A percentile compares a stretch with the other conserved stretches of the same genome.
phyloP scores from a whole-genome alignment of 2,329 filamentous ascomycete genomes.

The Capronia coronata region DNA sequence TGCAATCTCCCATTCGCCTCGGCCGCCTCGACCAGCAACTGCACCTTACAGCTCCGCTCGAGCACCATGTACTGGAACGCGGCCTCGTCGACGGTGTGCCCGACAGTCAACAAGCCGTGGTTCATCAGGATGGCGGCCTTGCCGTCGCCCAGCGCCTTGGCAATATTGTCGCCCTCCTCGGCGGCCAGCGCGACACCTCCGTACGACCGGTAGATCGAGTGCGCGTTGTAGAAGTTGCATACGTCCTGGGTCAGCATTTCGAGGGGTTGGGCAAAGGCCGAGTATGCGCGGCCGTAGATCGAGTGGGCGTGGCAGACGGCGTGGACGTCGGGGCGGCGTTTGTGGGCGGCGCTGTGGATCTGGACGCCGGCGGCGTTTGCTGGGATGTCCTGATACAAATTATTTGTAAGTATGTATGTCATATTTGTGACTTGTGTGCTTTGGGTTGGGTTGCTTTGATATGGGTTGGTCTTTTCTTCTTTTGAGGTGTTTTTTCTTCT shows the following conservation, averaged over 20 bases:
- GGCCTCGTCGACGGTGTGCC: conserved; percentile 66
- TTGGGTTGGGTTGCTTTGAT: too few relatives aligned
- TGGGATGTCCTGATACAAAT: too few relatives aligned
- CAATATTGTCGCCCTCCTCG: conserved; percentile 61
- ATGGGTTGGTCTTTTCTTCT: too few relatives aligned
- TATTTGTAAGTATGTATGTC: too few relatives aligned
- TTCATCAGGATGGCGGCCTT: conserved; percentile 62
- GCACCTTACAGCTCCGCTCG: conserved; percentile 62
- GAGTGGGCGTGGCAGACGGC: conserved; percentile 65
- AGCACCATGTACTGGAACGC: conserved; percentile 63
- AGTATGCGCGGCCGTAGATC: conserved; percentile 62
- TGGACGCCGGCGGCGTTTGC: conserved; percentile 63
- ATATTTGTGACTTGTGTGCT: too few relatives aligned
- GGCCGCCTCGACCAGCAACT: too few relatives aligned
- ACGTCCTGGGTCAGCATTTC: conserved; percentile 58
- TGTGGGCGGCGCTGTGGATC: conserved; percentile 64
- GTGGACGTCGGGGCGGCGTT: conserved; percentile 57
- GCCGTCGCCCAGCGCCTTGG: conserved; percentile 54
- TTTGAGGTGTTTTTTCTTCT: too few relatives aligned
- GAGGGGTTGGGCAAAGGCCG: conserved; percentile 55
- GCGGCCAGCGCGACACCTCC: conserved; percentile 57
- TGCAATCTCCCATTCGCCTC: too few relatives aligned
- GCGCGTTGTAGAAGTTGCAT: conserved; percentile 41
- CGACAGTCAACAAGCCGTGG: conserved; percentile 66
- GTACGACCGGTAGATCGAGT: conserved; percentile 59